A percentile compares a stretch with the other conserved stretches of the same genome.
phyloP scores from a whole-genome alignment of 306 rosid genomes.

The Crotalaria pallida region DNA sequence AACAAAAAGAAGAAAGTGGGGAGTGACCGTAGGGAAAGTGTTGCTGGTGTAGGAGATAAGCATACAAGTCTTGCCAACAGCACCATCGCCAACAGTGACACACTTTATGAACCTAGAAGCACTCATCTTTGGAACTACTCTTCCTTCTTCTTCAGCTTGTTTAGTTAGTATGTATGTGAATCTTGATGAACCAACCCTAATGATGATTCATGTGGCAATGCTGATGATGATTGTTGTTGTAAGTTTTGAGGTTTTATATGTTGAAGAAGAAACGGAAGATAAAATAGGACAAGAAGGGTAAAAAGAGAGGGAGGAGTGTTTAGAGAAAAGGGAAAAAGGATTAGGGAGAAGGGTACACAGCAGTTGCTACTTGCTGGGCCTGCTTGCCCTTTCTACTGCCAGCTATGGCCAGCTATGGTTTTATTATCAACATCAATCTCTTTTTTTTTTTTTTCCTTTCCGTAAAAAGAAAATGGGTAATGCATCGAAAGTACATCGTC shows the following conservation, averaged over 20 bases:
- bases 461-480: no score
- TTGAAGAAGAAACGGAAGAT: conserved; percentile 3
- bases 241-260: conserved; percentile 21
- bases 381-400: conserved; percentile 38
- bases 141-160: not conserved
- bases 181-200: conserved; percentile 23
- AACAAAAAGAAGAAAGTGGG: conserved; percentile 2
- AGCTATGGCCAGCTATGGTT: conserved; percentile 65
- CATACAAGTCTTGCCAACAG: conserved; percentile 98
- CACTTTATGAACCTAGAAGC: conserved; percentile 94
- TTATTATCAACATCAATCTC: not conserved
- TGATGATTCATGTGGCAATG: conserved; percentile 25
- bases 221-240: no score
- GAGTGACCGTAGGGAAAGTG: conserved; percentile 87
- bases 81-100: conserved; percentile 94
- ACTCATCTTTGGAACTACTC: conserved; percentile 46
- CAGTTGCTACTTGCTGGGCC: no score
- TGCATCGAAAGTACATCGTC: no score
- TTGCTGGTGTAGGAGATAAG: conserved; percentile 97
- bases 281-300: not conserved
- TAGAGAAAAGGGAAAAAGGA: not conserved
- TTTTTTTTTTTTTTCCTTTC: no score
- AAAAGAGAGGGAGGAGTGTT: not conserved
- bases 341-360: no score
- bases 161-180: no score